Base-by-base conservation (phyloP, 2,329 filamentous ascomycete species). In the Cladosporium sp. region DNA sequence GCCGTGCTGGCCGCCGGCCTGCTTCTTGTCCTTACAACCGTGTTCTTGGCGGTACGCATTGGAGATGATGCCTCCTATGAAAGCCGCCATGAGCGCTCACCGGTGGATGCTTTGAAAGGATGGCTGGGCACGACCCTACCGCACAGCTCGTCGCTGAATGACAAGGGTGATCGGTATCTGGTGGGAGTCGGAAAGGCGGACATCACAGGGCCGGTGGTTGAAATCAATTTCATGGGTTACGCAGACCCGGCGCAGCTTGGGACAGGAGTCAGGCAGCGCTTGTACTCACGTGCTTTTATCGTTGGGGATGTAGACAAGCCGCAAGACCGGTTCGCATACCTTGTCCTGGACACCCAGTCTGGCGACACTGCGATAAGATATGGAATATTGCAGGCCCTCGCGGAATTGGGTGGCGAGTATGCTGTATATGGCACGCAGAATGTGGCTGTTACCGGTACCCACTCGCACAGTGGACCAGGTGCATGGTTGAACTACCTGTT, bases 401-500 rank as follows among this genome's bases (percentile, higher is more conserved):
- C 79, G 37, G 78, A 76, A 0, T 75, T 96, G 7, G 93, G 92
- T 0, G 72, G 78, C 15, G 86, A 88, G 3, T 96, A 92, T 70
- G 78, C 82, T 1, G 75, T 87, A 25, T 97, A 97, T 73, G 83
- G 81, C 47, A 83, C 89, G 66, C 82, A 89, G 65, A 97, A 96
- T 68, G 76, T 97, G 35, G 93, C 93, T 34, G 83, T 97, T 20
- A 96, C 91, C 0, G 93, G 92, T 55, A 97, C 93, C 0, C 93
- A 97, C 72, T 94, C 90, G 24, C 93, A 97, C 74, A 87, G 91
- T 22, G 93, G 92, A 0, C 92, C 93, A 0, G 93, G 89, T 2
- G 93, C 89, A 5, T 97, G 91, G 91, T 80, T 95, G 70, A 97
- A 97, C 74, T 97, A 97, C 70, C 81, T 97, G 9, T 79, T 97